These are phyloP conservation scores for Onygenales sp. DNA, from an alignment of 2,329 filamentous ascomycete species.

Conservation along the genomic window DNA sequence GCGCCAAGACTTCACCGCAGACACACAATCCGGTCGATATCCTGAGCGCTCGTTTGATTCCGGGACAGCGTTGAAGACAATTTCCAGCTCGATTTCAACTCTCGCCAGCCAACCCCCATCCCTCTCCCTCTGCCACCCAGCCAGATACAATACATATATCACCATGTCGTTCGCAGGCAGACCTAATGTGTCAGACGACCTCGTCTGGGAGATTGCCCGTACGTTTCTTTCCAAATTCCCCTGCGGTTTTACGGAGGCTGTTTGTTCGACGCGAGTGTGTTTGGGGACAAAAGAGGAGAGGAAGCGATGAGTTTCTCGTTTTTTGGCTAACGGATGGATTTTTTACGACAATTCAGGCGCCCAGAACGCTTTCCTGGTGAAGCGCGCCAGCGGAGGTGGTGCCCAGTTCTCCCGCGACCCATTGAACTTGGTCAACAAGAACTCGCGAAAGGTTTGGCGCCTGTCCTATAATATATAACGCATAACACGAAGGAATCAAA, in stretches of 20 bases:
- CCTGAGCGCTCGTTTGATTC: too few relatives aligned
- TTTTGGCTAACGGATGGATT: not conserved
- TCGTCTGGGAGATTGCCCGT: slow-evolving; percentile 94
- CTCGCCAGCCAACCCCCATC: not conserved
- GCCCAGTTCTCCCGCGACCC: slow-evolving; percentile 89
- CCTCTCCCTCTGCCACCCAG: not conserved
- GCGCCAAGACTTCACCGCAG: not conserved
- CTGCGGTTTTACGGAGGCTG: too few relatives aligned
- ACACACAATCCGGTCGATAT: too few relatives aligned
- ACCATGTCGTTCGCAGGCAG: slow-evolving; percentile 40
- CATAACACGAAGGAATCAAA: not conserved
- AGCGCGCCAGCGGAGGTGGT: slow-evolving; percentile 71
- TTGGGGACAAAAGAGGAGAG: not conserved
- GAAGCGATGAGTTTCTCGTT: too few relatives aligned
- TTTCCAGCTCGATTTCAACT: not conserved
- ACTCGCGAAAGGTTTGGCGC: slow-evolving; percentile 71
- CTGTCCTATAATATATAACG: not conserved
- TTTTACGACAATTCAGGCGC: slow-evolving; percentile 47
- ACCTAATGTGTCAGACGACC: slow-evolving; percentile 75
- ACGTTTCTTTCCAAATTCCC: slow-evolving; percentile 44
- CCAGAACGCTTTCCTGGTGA: slow-evolving; percentile 86
- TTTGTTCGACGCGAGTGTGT: not conserved
- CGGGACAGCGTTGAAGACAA: not conserved
- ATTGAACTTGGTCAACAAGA: slow-evolving; percentile 84
- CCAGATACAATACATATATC: slow-evolving; percentile 14